Percentiles rank a stretch among this genome's conserved stretches.
Conservation (phyloP, 352 stramenopile species). For the Globisporangium spinosum region DNA sequence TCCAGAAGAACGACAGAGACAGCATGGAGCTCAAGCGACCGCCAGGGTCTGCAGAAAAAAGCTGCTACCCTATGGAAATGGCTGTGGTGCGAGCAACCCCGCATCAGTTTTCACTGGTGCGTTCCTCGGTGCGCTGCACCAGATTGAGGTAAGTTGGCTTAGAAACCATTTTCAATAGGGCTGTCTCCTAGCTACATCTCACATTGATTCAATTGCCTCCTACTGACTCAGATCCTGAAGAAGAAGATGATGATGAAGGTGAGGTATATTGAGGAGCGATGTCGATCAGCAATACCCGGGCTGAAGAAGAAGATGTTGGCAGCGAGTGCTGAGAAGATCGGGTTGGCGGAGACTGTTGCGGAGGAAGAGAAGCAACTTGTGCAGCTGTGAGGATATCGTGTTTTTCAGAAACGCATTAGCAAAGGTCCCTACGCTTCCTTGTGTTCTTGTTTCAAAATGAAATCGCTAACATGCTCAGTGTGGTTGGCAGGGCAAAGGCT, state of each 20-base stretch:
- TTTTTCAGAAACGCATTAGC: conserved; percentile 64
- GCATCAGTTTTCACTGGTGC: conserved; percentile 44
- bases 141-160: conserved; percentile 33
- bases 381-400: conserved; percentile 43
- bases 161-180: background rate
- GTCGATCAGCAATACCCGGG: too few species aligned
- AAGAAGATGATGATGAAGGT: too few species aligned
- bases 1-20: conserved; percentile 11
- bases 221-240: conserved; percentile 34
- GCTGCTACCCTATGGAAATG: conserved; percentile 27
- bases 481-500: conserved; percentile 16
- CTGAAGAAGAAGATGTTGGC: conserved; percentile 39
- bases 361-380: conserved; percentile 32
- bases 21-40: conserved; percentile 4
- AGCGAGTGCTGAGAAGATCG: conserved; percentile 34
- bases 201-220: background rate
- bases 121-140: conserved; percentile 43
- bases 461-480: background rate
- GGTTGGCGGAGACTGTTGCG: conserved; percentile 24
- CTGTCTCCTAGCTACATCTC: background rate
- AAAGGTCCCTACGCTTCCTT: conserved; percentile 19
- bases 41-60: background rate
- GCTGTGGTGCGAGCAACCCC: conserved; percentile 27
- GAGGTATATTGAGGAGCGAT: too few species aligned
- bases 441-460: background rate